Percentiles rank a stretch among this genome's conserved stretches.
Conservation (phyloP, 2,329 filamentous ascomycete genomes). For the Didymella lethalis region DNA sequence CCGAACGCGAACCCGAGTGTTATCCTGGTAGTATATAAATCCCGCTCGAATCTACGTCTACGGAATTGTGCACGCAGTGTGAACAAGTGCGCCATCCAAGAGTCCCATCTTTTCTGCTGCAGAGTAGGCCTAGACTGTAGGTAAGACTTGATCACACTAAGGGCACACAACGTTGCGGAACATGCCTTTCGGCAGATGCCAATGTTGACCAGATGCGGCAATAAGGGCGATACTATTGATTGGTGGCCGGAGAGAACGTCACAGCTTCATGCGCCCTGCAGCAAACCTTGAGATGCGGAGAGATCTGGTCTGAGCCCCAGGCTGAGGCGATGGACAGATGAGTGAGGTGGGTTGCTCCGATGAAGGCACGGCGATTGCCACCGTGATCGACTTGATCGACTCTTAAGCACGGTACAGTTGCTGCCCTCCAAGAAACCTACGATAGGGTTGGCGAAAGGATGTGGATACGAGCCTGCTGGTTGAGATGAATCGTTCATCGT, state of each 20-base stretch:
- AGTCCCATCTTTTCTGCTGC: not conserved
- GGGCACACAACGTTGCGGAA: not conserved
- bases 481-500: not conserved
- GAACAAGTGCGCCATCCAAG: not conserved
- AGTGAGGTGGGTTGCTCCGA: not conserved
- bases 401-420: not conserved
- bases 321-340: not conserved
- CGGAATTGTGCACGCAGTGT: not conserved
- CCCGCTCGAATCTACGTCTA: not conserved
- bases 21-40: constrained; percentile 1
- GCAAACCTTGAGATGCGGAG: not conserved
- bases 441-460: not conserved
- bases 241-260: constrained; percentile 1
- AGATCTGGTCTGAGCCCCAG: not conserved
- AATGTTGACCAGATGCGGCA: constrained; percentile 5
- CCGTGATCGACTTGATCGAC: not conserved
- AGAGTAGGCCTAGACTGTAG: not conserved
- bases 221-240: constrained; percentile 10
- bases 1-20: constrained; percentile 14
- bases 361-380: not conserved
- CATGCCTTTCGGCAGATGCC: constrained; percentile 7
- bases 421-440: not conserved
- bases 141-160: not conserved
- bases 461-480: not conserved
- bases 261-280: constrained; percentile 1